phyloP scores from a whole-genome alignment of 345 rosid species.

The Eucalyptus sp. region DNA sequence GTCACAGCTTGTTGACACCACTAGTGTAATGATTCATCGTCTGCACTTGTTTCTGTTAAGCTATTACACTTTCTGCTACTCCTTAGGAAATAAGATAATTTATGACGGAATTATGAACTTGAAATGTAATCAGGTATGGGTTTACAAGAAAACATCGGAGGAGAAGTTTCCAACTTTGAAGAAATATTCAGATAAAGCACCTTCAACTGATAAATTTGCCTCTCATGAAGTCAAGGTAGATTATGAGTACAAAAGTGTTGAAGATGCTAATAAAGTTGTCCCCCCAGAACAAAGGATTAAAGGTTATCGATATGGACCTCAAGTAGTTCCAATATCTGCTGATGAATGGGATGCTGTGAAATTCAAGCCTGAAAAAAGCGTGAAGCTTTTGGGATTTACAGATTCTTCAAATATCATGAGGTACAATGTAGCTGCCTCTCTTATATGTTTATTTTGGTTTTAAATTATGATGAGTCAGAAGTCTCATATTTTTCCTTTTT shows the following conservation, averaged over 20 bases:
- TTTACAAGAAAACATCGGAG: slow-evolving; percentile 83
- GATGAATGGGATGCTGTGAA: slow-evolving; percentile 65
- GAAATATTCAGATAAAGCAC: slow-evolving; percentile 83
- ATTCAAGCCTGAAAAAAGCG: slow-evolving; percentile 84
- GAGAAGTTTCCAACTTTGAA: slow-evolving; percentile 86
- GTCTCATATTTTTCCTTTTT: neutral
- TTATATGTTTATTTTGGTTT: neutral
- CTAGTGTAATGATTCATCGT: neutral
- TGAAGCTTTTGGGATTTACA: slow-evolving; percentile 87
- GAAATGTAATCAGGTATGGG: slow-evolving; percentile 68
- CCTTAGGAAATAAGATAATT: neutral
- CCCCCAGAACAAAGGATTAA: slow-evolving; percentile 96
- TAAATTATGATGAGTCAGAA: neutral
- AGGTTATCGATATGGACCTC: slow-evolving; percentile 93
- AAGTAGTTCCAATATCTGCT: slow-evolving; percentile 80
- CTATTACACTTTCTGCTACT: neutral
- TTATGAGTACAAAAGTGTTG: slow-evolving; percentile 58
- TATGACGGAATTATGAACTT: neutral
- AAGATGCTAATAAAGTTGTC: slow-evolving; percentile 38
- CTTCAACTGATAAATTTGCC: slow-evolving; percentile 67
- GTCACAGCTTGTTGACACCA: neutral
- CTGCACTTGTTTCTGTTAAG: neutral
- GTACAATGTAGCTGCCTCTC: slow-evolving; percentile 19
- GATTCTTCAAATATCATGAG: slow-evolving; percentile 59
- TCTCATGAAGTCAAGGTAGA: slow-evolving; percentile 84